Conservation (phyloP, 495 filamentous ascomycete genomes). For the Podospora pseudopauciseta region DNA sequence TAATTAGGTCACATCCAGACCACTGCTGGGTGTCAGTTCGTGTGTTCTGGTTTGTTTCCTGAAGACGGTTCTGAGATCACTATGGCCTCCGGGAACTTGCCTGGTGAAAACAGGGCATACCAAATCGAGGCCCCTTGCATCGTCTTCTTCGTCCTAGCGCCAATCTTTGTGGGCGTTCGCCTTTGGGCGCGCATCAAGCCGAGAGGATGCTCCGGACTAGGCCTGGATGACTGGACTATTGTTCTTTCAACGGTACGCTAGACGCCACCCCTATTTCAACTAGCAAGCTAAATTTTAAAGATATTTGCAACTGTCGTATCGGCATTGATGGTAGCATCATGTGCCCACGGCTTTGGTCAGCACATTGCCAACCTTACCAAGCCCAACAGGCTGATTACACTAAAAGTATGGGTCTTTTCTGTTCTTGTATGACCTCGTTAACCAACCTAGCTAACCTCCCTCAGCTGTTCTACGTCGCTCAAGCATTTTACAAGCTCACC, state of each 20-base stretch:
- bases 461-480: slow-evolving; percentile 30
- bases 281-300: slow-evolving; percentile 14
- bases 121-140: slow-evolving; percentile 34
- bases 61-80: not conserved
- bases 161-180: slow-evolving; percentile 31
- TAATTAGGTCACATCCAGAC: not conserved
- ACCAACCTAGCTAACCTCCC: not conserved
- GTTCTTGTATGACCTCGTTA: not conserved
- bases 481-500: slow-evolving; percentile 32
- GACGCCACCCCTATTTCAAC: not conserved
- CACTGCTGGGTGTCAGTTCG: not conserved
- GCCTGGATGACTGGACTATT: slow-evolving; percentile 38
- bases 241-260: slow-evolving; percentile 32
- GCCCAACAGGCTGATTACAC: slow-evolving; percentile 25
- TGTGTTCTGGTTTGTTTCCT: not conserved
- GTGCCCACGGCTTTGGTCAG: slow-evolving; percentile 36
- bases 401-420: slow-evolving; percentile 31
- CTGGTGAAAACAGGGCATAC: slow-evolving; percentile 27
- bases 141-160: slow-evolving; percentile 34
- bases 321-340: slow-evolving; percentile 33
- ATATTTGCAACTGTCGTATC: slow-evolving; percentile 29
- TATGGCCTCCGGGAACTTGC: slow-evolving; percentile 18
- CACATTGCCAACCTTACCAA: slow-evolving; percentile 30
- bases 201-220: slow-evolving; percentile 30
- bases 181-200: slow-evolving; percentile 29